Percentiles rank a stretch among this genome's conserved stretches.
phyloP scores from a whole-genome alignment of 2,329 filamentous ascomycete species.

The Colletotrichum limetticola region DNA sequence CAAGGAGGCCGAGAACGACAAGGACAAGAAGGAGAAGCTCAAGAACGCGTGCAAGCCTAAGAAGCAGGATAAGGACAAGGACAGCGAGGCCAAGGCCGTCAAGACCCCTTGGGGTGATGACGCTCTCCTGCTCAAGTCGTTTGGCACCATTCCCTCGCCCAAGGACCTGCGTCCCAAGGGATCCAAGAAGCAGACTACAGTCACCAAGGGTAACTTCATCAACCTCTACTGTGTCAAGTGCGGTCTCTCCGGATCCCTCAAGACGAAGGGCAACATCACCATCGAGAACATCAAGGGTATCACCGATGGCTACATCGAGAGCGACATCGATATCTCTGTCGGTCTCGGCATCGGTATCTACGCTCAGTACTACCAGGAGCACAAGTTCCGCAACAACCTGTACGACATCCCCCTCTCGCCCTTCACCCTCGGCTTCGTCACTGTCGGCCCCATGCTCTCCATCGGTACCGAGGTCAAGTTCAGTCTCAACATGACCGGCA shows the following conservation, averaged over 20 bases:
- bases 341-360: conserved; percentile 4
- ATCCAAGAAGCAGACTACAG: neutral
- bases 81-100: neutral
- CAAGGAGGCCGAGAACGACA: neutral
- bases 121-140: neutral
- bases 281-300: neutral
- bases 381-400: neutral
- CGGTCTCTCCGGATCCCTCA: neutral
- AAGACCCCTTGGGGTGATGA: neutral
- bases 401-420: conserved; percentile 1
- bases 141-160: neutral
- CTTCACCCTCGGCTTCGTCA: conserved; percentile 6
- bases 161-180: neutral
- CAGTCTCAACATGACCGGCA: neutral
- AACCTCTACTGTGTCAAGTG: conserved; percentile 7
- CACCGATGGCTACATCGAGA: neutral
- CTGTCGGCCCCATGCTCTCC: neutral
- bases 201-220: neutral
- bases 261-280: neutral
- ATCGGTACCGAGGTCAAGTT: neutral
- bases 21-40: neutral
- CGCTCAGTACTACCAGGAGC: neutral
- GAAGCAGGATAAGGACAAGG: neutral
- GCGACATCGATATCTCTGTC: neutral
- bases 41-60: conserved; percentile 1